phyloP scores from a whole-genome alignment of 768 basidiomycete species.

The Lyophyllum semitale region DNA sequence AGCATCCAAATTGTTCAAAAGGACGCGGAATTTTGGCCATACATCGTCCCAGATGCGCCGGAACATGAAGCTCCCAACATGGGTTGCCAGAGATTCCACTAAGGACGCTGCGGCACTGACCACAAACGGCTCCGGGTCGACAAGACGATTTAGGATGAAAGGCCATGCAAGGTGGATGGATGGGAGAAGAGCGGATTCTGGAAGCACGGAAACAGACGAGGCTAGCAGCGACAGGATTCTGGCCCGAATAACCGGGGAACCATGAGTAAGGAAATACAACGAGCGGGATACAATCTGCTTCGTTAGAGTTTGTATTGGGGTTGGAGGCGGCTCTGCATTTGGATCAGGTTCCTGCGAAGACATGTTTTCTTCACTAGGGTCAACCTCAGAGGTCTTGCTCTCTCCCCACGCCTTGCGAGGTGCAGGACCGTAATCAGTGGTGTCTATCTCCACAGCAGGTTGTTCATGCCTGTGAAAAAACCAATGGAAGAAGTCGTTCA shows the following conservation, averaged over 20 bases:
- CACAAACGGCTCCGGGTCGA: constrained; percentile 76
- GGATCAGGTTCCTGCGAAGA: constrained; percentile 31
- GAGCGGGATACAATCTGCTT: constrained; percentile 87
- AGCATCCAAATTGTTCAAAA: constrained; percentile 62
- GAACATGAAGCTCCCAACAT: constrained; percentile 86
- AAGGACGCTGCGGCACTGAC: constrained; percentile 74
- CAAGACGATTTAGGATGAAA: constrained; percentile 84
- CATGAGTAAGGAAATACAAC: constrained; percentile 88
- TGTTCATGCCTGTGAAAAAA: constrained; percentile 49
- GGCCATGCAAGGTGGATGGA: constrained; percentile 91
- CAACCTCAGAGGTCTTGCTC: constrained; percentile 17
- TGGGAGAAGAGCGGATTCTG: constrained; percentile 76
- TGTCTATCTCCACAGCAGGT: constrained; percentile 34
- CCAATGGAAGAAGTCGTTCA: constrained; percentile 68
- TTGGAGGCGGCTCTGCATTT: constrained; percentile 55
- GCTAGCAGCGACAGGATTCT: constrained; percentile 77
- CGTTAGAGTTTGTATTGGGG: constrained; percentile 73
- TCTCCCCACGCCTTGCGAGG: constrained; percentile 62
- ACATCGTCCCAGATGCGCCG: constrained; percentile 87
- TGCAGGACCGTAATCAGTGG: constrained; percentile 57
- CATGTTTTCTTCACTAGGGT: constrained; percentile 15
- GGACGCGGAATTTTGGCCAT: constrained; percentile 78
- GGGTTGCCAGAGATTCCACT: constrained; percentile 66
- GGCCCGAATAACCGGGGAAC: constrained; percentile 82
- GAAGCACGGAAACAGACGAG: constrained; percentile 71